Conservation (phyloP, 2,329 filamentous ascomycete genomes). For the Paecilomyces dactylethromorphus region DNA sequence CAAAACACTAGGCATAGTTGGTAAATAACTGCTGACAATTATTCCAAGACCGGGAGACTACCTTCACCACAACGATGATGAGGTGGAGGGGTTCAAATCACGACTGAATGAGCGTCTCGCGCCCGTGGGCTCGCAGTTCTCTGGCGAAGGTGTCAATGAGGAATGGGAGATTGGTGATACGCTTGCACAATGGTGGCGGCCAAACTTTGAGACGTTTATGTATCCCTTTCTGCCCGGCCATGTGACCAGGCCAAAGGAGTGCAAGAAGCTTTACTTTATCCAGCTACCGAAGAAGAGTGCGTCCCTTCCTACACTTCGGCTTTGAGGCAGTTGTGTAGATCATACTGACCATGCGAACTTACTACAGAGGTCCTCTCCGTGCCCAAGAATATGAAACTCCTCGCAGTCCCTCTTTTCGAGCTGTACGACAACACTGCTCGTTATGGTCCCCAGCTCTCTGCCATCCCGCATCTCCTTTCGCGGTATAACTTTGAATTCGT, state of each 20-base stretch:
- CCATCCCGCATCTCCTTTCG: conserved; percentile 89
- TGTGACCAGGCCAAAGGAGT: conserved; percentile 94
- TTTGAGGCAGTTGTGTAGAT: neutral
- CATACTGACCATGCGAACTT: neutral
- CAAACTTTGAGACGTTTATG: conserved; percentile 99
- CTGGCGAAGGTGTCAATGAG: conserved; percentile 79
- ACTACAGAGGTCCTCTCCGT: conserved; percentile 83
- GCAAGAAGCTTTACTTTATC: conserved; percentile 98
- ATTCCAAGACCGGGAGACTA: conserved; percentile 76
- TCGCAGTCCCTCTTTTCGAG: conserved; percentile 94
- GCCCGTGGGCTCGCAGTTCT: conserved; percentile 74
- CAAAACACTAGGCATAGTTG: neutral
- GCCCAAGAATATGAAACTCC: conserved; percentile 98
- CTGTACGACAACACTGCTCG: conserved; percentile 94
- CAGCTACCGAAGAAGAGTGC: conserved; percentile 85
- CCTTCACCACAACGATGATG: conserved; percentile 75
- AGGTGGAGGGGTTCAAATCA: conserved; percentile 89
- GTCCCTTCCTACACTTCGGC: conserved; percentile 25
- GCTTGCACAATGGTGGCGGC: conserved; percentile 95
- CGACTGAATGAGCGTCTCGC: conserved; percentile 89
- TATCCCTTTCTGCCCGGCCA: conserved; percentile 97
- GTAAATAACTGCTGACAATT: neutral
- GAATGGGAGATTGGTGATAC: conserved; percentile 96
- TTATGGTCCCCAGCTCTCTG: conserved; percentile 92
- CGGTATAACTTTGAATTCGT: conserved; percentile 98